Percentiles rank a stretch among this genome's conserved stretches.
Conservation (phyloP, 768 basidiomycete genomes). For the Rhizopogon vesiculosus region DNA sequence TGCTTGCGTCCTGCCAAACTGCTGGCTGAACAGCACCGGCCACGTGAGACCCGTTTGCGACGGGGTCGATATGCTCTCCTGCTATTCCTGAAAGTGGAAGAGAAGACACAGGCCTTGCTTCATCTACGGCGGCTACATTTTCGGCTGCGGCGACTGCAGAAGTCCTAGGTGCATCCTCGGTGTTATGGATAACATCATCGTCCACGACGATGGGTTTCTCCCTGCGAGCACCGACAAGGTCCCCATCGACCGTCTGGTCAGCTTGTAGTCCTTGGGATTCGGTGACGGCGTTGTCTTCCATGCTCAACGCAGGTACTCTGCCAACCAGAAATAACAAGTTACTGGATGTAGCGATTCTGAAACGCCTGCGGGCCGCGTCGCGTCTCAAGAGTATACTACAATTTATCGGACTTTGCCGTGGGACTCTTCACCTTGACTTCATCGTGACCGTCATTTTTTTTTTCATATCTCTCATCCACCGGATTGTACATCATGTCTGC, state of each 20-base stretch:
- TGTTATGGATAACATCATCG: background rate
- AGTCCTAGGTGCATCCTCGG: background rate
- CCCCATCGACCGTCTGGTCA: constrained; percentile 11
- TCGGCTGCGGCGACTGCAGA: background rate
- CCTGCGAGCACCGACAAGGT: constrained; percentile 1
- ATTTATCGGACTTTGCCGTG: constrained; percentile 25
- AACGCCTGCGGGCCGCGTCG: background rate
- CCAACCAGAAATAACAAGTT: background rate
- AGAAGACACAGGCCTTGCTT: background rate
- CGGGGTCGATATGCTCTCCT: background rate
- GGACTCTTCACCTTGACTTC: background rate
- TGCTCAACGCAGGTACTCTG: background rate
- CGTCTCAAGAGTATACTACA: background rate
- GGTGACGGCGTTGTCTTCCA: constrained; percentile 12
- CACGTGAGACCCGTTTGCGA: background rate
- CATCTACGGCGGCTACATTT: background rate
- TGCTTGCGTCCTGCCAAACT: background rate
- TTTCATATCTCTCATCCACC: background rate
- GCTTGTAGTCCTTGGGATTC: constrained; percentile 13
- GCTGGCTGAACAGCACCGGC: background rate
- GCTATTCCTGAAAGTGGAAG: background rate
- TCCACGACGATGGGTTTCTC: constrained; percentile 9
- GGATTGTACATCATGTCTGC: constrained; percentile 11
- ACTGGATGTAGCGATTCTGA: background rate
- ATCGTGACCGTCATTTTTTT: background rate